These are phyloP conservation scores for Choanephora cucurbitarum DNA, from an alignment of 371 early-diverging fungal genomes.

Conservation along the genomic window DNA sequence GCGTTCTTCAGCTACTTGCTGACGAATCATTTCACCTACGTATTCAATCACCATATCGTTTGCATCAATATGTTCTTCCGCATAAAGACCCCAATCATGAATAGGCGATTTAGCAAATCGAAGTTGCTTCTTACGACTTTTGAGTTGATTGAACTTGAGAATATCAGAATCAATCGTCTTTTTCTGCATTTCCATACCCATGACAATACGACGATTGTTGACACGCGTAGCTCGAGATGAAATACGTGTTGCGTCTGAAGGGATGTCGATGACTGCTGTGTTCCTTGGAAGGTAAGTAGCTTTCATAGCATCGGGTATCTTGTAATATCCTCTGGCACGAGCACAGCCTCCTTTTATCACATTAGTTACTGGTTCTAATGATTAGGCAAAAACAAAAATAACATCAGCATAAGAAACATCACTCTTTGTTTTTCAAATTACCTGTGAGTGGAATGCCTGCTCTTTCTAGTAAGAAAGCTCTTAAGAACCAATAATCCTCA, in stretches of 20 bases:
- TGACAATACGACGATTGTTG: slow-evolving; percentile 59
- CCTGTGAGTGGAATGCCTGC: slow-evolving; percentile 18
- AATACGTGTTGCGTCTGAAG: slow-evolving; percentile 39
- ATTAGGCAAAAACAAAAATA: neutral
- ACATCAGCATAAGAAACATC: slow-evolving; percentile 6
- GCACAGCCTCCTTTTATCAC: slow-evolving; percentile 69
- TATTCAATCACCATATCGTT: slow-evolving; percentile 98
- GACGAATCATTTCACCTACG: slow-evolving; percentile 97
- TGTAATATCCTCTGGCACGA: slow-evolving; percentile 69
- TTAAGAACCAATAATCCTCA: slow-evolving; percentile 58
- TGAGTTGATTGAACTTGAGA: slow-evolving; percentile 87
- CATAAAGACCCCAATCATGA: slow-evolving; percentile 97
- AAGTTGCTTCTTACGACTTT: slow-evolving; percentile 85
- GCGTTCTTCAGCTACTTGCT: slow-evolving; percentile 93
- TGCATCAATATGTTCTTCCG: slow-evolving; percentile 86
- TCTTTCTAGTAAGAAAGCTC: slow-evolving; percentile 49
- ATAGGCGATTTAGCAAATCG: slow-evolving; percentile 89
- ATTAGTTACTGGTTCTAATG: slow-evolving; percentile 13
- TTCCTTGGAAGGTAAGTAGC: slow-evolving; percentile 62
- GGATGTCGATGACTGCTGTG: slow-evolving; percentile 43
- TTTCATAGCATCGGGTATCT: slow-evolving; percentile 71
- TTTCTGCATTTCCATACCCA: slow-evolving; percentile 46
- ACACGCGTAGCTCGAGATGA: slow-evolving; percentile 61
- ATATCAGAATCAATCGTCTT: slow-evolving; percentile 66
- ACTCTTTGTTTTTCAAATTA: slow-evolving; percentile 21